Conservation (phyloP, 2,329 filamentous ascomycete species). For the Metarhizium anisopliae region DNA sequence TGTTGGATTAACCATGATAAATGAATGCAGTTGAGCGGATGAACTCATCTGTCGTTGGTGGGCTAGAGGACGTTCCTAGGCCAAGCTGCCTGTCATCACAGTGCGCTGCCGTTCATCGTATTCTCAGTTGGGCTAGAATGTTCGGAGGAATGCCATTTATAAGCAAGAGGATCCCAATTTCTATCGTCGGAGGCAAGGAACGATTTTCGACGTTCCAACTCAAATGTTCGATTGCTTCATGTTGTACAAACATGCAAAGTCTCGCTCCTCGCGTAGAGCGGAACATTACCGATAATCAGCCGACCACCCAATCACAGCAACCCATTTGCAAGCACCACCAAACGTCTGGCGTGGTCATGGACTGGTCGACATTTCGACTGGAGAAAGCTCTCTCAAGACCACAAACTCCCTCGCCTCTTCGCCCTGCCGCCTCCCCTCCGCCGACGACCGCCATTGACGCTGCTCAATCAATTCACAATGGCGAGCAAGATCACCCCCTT, state of each 20-base stretch:
- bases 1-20: no score
- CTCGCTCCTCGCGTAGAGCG: no score
- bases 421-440: slow-evolving; percentile 1
- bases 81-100: not conserved
- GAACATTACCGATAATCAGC: slow-evolving; percentile 9
- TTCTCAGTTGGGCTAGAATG: not conserved
- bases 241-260: no score
- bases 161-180: no score
- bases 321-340: slow-evolving; percentile 15
- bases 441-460: slow-evolving; percentile 11
- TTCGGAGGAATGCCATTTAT: not conserved
- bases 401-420: slow-evolving; percentile 13
- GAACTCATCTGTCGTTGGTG: no score
- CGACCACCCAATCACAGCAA: slow-evolving; percentile 14
- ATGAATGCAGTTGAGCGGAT: no score
- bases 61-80: no score
- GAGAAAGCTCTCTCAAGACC: slow-evolving; percentile 18
- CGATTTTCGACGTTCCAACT: not conserved
- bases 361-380: slow-evolving; percentile 24
- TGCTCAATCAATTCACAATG: slow-evolving; percentile 42
- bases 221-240: no score
- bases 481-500: slow-evolving; percentile 74
- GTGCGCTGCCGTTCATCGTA: not conserved
- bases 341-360: slow-evolving; percentile 32
- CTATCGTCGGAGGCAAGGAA: no score